Evolutionary conservation across 805 yeast species (phyloP).

Genomic region (Starmerella floricola): DNA sequence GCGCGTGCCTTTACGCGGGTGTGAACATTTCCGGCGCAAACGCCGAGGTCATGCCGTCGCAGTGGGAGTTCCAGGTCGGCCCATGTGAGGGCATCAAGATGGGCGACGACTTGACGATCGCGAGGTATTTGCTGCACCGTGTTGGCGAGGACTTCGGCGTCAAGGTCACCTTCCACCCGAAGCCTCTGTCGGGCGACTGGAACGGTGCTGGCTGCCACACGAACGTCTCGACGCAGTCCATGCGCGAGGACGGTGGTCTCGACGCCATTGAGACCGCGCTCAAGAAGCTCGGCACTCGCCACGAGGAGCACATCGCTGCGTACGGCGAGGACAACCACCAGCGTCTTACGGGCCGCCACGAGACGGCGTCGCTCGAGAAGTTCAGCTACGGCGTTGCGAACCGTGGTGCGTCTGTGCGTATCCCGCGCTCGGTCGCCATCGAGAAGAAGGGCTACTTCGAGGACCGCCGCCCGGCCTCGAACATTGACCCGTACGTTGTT

Average conservation of each 20-base stretch:
- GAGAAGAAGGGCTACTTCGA: constrained; percentile 98
- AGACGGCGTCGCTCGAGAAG: constrained; percentile 84
- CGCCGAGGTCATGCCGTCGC: constrained; percentile 99
- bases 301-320: constrained; percentile 85
- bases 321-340: constrained; percentile 91
- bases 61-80: constrained; percentile 99
- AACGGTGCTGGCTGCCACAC: constrained; percentile 99
- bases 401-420: constrained; percentile 98
- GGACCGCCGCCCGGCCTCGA: constrained; percentile 99
- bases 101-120: constrained; percentile 97
- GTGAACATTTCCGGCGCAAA: constrained; percentile 86
- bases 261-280: constrained; percentile 84
- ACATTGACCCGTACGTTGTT: constrained; percentile 97
- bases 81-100: constrained; percentile 89
- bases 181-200: constrained; percentile 98
- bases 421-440: constrained; percentile 96
- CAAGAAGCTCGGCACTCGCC: constrained; percentile 89
- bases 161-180: constrained; percentile 97
- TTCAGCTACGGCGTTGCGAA: constrained; percentile 98
- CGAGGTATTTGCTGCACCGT: constrained; percentile 83
- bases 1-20: constrained; percentile 93
- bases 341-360: constrained; percentile 97
- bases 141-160: constrained; percentile 98
- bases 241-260: constrained; percentile 97
- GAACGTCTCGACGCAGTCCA: constrained; percentile 81